Percentiles rank a stretch among this genome's conserved stretches.
phyloP scores from a whole-genome alignment of 1,139 yeast species.

The Tardiomyces blankii region DNA sequence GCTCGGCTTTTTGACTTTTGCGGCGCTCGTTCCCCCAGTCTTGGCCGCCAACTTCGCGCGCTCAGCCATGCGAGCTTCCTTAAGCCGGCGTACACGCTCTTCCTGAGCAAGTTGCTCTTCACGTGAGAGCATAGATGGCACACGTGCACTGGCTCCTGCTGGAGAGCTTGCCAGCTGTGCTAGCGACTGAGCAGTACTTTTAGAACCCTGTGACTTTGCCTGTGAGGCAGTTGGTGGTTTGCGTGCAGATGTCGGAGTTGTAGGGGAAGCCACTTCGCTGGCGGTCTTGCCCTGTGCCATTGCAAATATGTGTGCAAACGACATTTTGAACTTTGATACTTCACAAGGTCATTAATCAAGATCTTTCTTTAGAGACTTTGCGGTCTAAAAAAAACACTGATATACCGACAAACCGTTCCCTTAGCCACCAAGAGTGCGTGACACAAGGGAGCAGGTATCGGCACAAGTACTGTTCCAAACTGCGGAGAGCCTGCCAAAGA shows the following conservation, averaged over 20 bases:
- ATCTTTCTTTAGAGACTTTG: no score
- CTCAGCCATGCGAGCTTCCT: slow-evolving; percentile 18
- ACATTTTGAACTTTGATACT: neutral
- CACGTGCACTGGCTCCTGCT: slow-evolving; percentile 1
- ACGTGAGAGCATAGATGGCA: slow-evolving; percentile 10
- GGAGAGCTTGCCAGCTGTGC: neutral
- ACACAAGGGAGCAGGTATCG: neutral
- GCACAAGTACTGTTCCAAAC: no score
- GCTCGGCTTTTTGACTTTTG: slow-evolving; percentile 2
- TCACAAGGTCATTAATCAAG: no score
- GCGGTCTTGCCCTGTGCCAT: slow-evolving; percentile 3
- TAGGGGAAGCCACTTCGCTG: neutral
- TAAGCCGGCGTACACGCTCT: slow-evolving; percentile 18
- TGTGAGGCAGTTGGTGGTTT: no score
- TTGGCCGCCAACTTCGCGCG: slow-evolving; percentile 3
- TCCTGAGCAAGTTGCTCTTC: slow-evolving; percentile 17
- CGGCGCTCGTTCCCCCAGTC: neutral
- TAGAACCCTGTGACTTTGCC: neutral
- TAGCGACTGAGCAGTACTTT: neutral
- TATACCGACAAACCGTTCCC: neutral
- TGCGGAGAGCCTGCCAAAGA: no score
- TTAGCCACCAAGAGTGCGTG: neutral
- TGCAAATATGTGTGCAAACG: neutral
- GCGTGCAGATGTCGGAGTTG: neutral
- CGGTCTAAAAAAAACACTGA: no score